Evolutionary conservation across 2,329 filamentous ascomycete species (phyloP), one percentile per base, ranked within the genome.

Genomic region (Pseudodiploospora longispora): DNA sequence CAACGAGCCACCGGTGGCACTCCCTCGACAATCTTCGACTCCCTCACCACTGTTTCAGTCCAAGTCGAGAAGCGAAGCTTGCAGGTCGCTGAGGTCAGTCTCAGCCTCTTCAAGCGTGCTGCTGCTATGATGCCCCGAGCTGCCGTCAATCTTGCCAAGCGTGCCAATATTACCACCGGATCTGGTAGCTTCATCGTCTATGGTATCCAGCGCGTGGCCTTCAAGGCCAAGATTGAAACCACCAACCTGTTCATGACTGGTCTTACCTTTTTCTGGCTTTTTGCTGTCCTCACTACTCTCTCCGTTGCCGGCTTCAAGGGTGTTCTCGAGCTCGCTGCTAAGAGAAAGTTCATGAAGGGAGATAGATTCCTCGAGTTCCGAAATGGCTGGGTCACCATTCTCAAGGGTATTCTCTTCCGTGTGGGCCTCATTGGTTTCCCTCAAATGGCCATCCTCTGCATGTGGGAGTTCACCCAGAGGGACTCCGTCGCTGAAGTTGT

Each of bases 191-290:
- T 75, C 50, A 58, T 80, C 44, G 83, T 96, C 32, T 82, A 77
- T 47, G 91, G 91, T 52, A 94, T 96, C 49, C 79, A 94, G 58
- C 83, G 91, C 64, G 89, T 95, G 37, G 89, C 87, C 30, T 96
- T 94, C 75, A 78, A 80, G 51, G 85, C 87, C 33, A 72, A 72
- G 47, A 96, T 97, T 50, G 91, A 97, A 66, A 74, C 80, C 3
- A 93, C 89, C 50, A 96, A 97, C 67, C 79, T 96, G 54, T 96
- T 96, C 73, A 75, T 96, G 70, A 96, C 91, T 1, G 87, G 88
- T 38, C 74, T 96, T 42, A 80, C 83, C 53, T 95, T 95, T 72
- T 95, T 95, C 69, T 78, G 87, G 59, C 72, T 93, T 59, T 87
- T 96, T 59, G 82, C 94, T 55, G 68, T 86, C 49, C 63, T 90